phyloP scores from a whole-genome alignment of 2,329 filamentous ascomycete species.

The Xylariomycetidae sp. region DNA sequence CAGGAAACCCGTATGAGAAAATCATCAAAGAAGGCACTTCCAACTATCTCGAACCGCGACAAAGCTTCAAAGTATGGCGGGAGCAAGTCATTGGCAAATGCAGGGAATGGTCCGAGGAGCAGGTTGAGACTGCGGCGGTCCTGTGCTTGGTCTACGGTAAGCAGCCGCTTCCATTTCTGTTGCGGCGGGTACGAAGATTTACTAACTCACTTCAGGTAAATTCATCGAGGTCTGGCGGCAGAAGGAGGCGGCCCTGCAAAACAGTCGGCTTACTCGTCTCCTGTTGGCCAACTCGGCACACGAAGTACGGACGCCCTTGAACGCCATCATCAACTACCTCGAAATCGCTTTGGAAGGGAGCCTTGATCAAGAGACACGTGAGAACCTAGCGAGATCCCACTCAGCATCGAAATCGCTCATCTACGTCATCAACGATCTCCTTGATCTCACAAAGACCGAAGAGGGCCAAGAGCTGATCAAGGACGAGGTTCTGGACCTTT shows the following conservation, averaged over 20 bases:
- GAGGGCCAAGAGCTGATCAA: constrained; percentile 74
- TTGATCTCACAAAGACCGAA: constrained; percentile 84
- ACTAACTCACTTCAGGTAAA: no score
- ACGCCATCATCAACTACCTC: constrained; percentile 91
- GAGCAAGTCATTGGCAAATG: constrained; percentile 78
- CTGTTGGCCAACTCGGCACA: constrained; percentile 85
- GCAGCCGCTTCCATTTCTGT: no score
- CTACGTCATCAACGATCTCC: constrained; percentile 87
- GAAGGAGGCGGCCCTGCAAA: constrained; percentile 79
- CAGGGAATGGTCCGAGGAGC: constrained; percentile 82
- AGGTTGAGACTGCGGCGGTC: constrained; percentile 82
- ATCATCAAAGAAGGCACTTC: constrained; percentile 64
- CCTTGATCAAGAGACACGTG: constrained; percentile 74
- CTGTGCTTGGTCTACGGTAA: constrained; percentile 81
- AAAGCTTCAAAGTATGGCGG: constrained; percentile 74
- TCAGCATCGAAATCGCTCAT: constrained; percentile 89
- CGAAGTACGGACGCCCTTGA: constrained; percentile 83
- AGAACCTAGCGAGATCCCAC: constrained; percentile 78
- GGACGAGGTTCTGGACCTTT: constrained; percentile 72
- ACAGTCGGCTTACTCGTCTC: constrained; percentile 70
- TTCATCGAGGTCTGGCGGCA: constrained; percentile 93
- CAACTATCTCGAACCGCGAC: constrained; percentile 69
- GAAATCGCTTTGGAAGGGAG: constrained; percentile 82
- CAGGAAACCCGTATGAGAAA: constrained; percentile 81
- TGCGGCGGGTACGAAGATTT: no score